phyloP scores from a whole-genome alignment of 2,329 filamentous ascomycete genomes.

The Ascochyta fabae region DNA sequence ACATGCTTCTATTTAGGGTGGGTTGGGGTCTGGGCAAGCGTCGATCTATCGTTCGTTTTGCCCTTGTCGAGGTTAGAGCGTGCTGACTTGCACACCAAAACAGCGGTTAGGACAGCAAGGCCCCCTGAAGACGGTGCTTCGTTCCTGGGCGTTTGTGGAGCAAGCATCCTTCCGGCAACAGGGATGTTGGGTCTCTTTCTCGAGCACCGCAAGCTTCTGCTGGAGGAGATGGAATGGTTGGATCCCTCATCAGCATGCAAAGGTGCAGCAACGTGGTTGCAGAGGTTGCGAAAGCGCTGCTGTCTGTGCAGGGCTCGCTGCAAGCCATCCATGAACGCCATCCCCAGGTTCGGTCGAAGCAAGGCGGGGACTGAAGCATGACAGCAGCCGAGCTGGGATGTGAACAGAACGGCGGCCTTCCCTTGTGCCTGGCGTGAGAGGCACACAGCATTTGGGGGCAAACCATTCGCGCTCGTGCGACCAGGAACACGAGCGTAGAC shows the following conservation, averaged over 20 bases:
- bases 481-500: conserved; percentile 22
- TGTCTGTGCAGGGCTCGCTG: background rate
- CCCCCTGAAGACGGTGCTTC: conserved; percentile 23
- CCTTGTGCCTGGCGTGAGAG: conserved; percentile 11
- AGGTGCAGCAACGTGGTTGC: background rate
- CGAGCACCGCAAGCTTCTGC: conserved; percentile 3
- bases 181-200: background rate
- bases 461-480: conserved; percentile 9
- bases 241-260: background rate
- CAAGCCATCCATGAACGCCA: conserved; percentile 1
- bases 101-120: conserved; percentile 19
- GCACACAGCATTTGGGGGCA: background rate
- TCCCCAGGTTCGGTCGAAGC: conserved; percentile 2
- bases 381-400: conserved; percentile 1
- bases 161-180: conserved; percentile 12
- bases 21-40: conserved; percentile 21
- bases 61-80: conserved; percentile 12
- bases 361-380: conserved; percentile 18
- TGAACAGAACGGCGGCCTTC: background rate
- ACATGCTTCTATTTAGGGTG: conserved; percentile 29
- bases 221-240: background rate
- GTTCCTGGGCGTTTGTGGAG: conserved; percentile 28
- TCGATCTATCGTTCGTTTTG: conserved; percentile 25
- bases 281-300: background rate
- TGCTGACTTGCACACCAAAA: conserved; percentile 14